A percentile compares a stretch with the other conserved stretches of the same genome.
These are phyloP conservation scores for Antarctomyces pellizariae DNA, from an alignment of 495 filamentous ascomycete species.

Conservation along the genomic window DNA sequence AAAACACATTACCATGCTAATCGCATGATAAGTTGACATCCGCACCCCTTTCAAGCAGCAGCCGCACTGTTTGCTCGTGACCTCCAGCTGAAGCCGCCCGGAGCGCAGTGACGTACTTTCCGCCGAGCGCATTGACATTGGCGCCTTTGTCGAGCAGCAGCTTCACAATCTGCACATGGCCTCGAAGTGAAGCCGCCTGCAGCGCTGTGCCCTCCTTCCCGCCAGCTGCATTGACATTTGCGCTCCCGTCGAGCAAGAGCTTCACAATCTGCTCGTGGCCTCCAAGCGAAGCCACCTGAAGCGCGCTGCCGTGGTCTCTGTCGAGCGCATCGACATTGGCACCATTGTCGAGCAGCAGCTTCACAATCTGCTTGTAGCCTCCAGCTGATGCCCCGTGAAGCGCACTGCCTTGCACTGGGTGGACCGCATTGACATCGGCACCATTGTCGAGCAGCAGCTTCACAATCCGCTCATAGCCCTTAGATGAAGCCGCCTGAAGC, in stretches of 20 bases:
- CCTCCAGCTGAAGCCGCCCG: conserved; percentile 10
- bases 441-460: not conserved
- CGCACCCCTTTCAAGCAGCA: conserved; percentile 7
- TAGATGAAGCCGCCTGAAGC: conserved; percentile 4
- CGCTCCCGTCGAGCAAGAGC: conserved; percentile 8
- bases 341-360: conserved; percentile 6
- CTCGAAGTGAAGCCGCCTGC: conserved; percentile 8
- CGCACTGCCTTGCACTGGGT: conserved; percentile 1
- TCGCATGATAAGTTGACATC: conserved; percentile 9
- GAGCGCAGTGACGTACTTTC: conserved; percentile 7
- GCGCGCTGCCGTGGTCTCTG: conserved; percentile 3
- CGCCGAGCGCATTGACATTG: conserved; percentile 8
- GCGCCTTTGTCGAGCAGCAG: conserved; percentile 9
- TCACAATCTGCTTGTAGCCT: conserved; percentile 5
- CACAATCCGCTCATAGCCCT: conserved; percentile 1
- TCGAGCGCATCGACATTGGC: conserved; percentile 4
- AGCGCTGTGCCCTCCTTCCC: conserved; percentile 10
- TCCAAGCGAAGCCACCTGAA: conserved; percentile 4
- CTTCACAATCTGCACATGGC: conserved; percentile 5
- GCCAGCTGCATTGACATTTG: conserved; percentile 10
- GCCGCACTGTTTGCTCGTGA: conserved; percentile 6
- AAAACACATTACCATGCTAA: too few species aligned
- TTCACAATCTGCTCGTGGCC: conserved; percentile 4
- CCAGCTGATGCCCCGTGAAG: conserved; percentile 4
- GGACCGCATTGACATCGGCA: conserved; percentile 5